A percentile compares a stretch with the other conserved stretches of the same genome.
phyloP scores from a whole-genome alignment of 2,329 filamentous ascomycete genomes.

The Fusarium circinatum region DNA sequence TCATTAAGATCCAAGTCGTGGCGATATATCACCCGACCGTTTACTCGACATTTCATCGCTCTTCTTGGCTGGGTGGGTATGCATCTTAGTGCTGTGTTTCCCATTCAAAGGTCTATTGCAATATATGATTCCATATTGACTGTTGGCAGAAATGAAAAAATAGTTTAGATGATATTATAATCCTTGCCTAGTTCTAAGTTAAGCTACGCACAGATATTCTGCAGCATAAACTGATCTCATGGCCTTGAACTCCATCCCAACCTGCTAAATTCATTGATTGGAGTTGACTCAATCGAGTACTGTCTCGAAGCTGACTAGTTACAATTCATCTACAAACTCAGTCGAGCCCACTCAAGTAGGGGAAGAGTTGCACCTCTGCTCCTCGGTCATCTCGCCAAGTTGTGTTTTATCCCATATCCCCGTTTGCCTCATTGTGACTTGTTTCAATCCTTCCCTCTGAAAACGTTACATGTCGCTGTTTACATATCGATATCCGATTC shows the following conservation, averaged over 20 bases:
- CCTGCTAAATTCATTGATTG: rapidly evolving
- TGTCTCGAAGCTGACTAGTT: rapidly evolving
- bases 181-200: too few relatives aligned
- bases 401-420: rapidly evolving
- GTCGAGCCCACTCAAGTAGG: not conserved
- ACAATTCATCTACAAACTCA: rapidly evolving
- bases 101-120: too few relatives aligned
- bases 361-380: not conserved
- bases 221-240: too few relatives aligned
- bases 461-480: rapidly evolving
- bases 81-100: too few relatives aligned
- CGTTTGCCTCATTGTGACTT: rapidly evolving
- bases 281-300: rapidly evolving
- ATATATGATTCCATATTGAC: too few relatives aligned
- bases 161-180: too few relatives aligned
- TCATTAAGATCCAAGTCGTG: rapidly evolving
- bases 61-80: too few relatives aligned
- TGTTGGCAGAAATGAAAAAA: too few relatives aligned
- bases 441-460: rapidly evolving
- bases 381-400: rapidly evolving
- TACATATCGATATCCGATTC: not conserved
- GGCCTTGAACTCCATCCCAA: not conserved
- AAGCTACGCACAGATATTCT: too few relatives aligned
- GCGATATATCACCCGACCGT: too few relatives aligned
- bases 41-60: too few relatives aligned